Percentiles rank a stretch among this genome's conserved stretches.
phyloP scores from a whole-genome alignment of 352 stramenopile species.

The Phytophthora aleatoria region DNA sequence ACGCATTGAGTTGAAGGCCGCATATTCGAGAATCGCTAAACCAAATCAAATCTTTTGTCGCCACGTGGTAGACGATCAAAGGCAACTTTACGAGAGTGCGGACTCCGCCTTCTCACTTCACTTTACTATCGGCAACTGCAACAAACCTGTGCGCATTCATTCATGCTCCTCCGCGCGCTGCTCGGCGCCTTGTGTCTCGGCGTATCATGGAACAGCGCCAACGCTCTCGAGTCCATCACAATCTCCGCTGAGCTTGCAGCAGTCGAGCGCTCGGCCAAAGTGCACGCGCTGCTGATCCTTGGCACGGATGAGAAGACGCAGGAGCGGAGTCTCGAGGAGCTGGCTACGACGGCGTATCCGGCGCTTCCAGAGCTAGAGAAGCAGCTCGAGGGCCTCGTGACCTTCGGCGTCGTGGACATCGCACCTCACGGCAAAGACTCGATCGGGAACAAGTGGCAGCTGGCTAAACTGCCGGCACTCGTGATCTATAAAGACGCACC shows the following conservation, averaged over 20 bases:
- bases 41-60: slow-evolving; percentile 27
- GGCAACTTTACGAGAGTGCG: slow-evolving; percentile 11
- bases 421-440: slow-evolving; percentile 32
- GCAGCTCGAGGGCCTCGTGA: slow-evolving; percentile 48
- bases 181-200: slow-evolving; percentile 21
- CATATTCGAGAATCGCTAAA: slow-evolving; percentile 3
- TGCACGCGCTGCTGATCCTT: slow-evolving; percentile 43
- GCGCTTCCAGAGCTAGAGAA: slow-evolving; percentile 44
- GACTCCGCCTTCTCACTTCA: slow-evolving; percentile 13
- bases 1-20: slow-evolving; percentile 16
- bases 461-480: slow-evolving; percentile 51
- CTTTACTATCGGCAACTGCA: slow-evolving; percentile 24
- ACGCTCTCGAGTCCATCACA: slow-evolving; percentile 33
- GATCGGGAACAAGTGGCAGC: slow-evolving; percentile 61
- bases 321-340: slow-evolving; percentile 28
- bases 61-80: slow-evolving; percentile 22
- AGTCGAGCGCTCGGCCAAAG: slow-evolving; percentile 38
- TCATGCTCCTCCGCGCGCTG: slow-evolving; percentile 21
- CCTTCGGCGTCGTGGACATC: slow-evolving; percentile 52
- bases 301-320: slow-evolving; percentile 22
- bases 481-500: slow-evolving; percentile 66
- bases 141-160: slow-evolving; percentile 6
- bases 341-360: slow-evolving; percentile 42
- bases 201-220: slow-evolving; percentile 15
- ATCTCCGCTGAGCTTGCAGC: slow-evolving; percentile 25